Evolutionary conservation across 148 eudicot species (phyloP), one percentile per base, ranked within the genome.

Genomic region (Beta vulgaris): DNA sequence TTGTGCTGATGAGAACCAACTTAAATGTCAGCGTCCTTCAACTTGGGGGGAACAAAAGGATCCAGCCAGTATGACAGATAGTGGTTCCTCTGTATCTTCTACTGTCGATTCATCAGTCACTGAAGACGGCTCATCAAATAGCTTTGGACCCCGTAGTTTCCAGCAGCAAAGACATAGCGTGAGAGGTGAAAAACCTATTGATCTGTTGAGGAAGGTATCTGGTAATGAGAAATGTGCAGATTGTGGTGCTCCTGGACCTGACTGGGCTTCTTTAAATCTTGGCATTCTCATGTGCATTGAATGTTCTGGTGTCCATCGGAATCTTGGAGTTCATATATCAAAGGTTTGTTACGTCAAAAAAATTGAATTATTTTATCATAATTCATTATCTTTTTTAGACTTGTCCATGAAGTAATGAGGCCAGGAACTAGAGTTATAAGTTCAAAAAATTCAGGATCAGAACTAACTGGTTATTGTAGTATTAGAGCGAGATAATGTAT

Each of bases 181-280:
- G 42, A 88, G 84, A 85, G 73, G 69, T 44, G 88, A 86, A 79
- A 88, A 87, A 76, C 97, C 97, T 36, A 84, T 94, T 73, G 89
- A 91, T 59, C 78, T 86, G 65, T 78, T 95, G 75, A 85, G 83
- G 76, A 85, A 82, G 62, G 82, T 95, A 51, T 81, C 83, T 42
- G 98, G 98, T 68, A 95, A 95, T 82, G 92, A 95, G 63, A 90
- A 86, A 84, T 95, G 98, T 83, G 98, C 98, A 26, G 98, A 95
- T 86, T 95, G 98, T 84, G 93, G 90, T 74, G 92, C 98, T 23
- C 89, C 96, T 34, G 97, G 86, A 74, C 98, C 98, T 23, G 98
- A 95, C 69, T 95, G 98, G 98, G 98, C 98, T 68, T 95, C 98
- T 61, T 81, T 95, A 79, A 95, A 95, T 84, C 97, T 95, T 35